Evolutionary conservation across 306 rosid genomes (phyloP), one percentile per base, ranked within the genome.

Genomic region (Ormosia emarginata): DNA sequence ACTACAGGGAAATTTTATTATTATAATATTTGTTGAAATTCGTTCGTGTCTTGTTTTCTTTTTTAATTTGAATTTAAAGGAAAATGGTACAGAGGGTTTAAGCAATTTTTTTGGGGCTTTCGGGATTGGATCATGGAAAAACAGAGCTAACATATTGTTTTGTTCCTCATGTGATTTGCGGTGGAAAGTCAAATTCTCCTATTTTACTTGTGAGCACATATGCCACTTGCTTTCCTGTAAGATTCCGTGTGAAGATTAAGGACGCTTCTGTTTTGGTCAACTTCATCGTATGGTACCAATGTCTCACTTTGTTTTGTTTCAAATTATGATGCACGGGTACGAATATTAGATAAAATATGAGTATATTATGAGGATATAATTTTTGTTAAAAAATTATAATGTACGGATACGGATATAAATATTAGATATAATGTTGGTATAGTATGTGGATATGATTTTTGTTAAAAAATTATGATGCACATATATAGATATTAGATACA

Each of bases 111-210:
- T 61, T 75, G 30, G 75, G 49, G 83, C 77, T 46, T 33, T 32
- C 78, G 74, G 72, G 46, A 71, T 71, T 79, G 82, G 70, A 44
- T 72, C 3, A 36, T 63, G 86, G 68, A 72, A 39, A 81, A 85
- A 63, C 77, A 82, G 81, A 81, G 87, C 86, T 85, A 85, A 85
- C 85, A 79, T 72, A 53, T 84, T 83, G 85, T 81, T 77, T 85
- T 68, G 67, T 64, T 87, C 59, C 71, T 88, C 82, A 75, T 82
- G 91, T 85, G 86, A 82, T 70, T 79, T 75, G 77, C 74, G 83
- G 82, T 88, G 85, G 79, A 76, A 85, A 85, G 87, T 77, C 80
- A 87, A 82, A 43, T 65, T 55, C 43, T 61, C 85, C 67, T 81
- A 75, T 79, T 79, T 79, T 85, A 53, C 91, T 59, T 85, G 87